A percentile compares a stretch with the other conserved stretches of the same genome.
phyloP scores from a whole-genome alignment of 371 early-diverging fungal genomes.

The Apophysomyces elegans region DNA sequence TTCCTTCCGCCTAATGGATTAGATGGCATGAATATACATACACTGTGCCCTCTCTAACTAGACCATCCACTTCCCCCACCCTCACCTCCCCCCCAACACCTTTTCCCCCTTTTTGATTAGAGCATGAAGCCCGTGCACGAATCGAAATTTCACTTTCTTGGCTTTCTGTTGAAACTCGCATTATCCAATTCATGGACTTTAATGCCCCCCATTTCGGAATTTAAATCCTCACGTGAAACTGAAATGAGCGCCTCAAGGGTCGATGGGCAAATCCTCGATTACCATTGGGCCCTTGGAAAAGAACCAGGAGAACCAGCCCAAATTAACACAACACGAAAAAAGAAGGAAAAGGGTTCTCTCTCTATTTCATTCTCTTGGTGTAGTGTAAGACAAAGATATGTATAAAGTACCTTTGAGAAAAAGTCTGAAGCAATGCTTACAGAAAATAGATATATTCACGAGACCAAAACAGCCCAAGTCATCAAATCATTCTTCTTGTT shows the following conservation, averaged over 20 bases:
- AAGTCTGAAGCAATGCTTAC: too few species aligned
- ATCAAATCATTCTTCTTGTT: too few species aligned
- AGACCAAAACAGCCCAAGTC: too few species aligned
- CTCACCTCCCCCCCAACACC: not conserved
- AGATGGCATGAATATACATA: not conserved
- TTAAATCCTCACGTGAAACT: slow-evolving; percentile 1
- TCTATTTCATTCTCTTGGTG: too few species aligned
- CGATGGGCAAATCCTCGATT: not conserved
- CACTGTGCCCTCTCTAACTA: not conserved
- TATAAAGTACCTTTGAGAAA: too few species aligned
- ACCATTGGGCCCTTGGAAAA: not conserved
- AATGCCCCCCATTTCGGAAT: not conserved
- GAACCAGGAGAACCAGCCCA: not conserved
- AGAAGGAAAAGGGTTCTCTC: too few species aligned
- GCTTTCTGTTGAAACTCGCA: not conserved
- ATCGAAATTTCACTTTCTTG: not conserved
- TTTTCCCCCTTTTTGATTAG: not conserved
- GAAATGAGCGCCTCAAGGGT: not conserved
- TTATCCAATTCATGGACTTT: not conserved
- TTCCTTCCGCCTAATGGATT: not conserved
- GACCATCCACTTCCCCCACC: not conserved
- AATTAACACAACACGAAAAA: not conserved
- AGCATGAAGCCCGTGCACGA: too few species aligned
- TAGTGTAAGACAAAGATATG: too few species aligned
- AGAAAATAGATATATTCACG: too few species aligned